Base-by-base conservation (phyloP, 2,329 filamentous ascomycete species). In the Aureobasidium sp. region DNA sequence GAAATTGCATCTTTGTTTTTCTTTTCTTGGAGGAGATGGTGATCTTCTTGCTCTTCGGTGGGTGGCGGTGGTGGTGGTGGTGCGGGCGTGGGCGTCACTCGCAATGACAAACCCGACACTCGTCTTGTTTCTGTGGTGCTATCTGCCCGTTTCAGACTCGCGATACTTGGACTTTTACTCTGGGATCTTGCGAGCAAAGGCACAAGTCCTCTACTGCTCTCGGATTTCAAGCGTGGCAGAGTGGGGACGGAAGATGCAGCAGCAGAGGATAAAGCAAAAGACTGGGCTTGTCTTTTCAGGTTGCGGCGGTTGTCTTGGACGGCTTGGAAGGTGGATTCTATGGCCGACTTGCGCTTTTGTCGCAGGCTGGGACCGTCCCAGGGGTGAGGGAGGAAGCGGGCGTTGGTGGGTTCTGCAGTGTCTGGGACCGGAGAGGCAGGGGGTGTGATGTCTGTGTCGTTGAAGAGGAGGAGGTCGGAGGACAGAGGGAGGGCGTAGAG, bases 1-100 rank as follows among this genome's bases (percentile, higher is more conserved):
- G 73, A 72, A 3, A 79, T 63, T 2, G 70, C 62, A n/a, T 75
- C 72, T 55, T 76, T 77, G 61, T 79, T 79, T 42, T 63, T 66
- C 21, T 53, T 52, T 27, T 65, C 63, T 7, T 57, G 49, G 2
- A 57, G n/a, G n/a, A n/a, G n/a, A n/a, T n/a, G n/a, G n/a, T n/a
- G n/a, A n/a, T n/a, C 49, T 6, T 54, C 45, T 12, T 50, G 40
- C 4, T 54, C n/a, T 27, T 16, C 21, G 40, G 16, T 39, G 19
- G 30, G 30, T 19, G 24, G 17, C 32, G 3, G 48, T 45, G 2
- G 53, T 8, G 7, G 27, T 35, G n/a, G 59, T 52, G 8, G 42
- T 38, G 3, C 16, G n/a, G 45, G 45, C 5, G 24, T 25, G 4
- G 45, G 45, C 2, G 60, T 55, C 3, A 3, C 40, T 37, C 32